Base-by-base conservation (phyloP, 306 rosid genomes). In the Betula pendula region DNA sequence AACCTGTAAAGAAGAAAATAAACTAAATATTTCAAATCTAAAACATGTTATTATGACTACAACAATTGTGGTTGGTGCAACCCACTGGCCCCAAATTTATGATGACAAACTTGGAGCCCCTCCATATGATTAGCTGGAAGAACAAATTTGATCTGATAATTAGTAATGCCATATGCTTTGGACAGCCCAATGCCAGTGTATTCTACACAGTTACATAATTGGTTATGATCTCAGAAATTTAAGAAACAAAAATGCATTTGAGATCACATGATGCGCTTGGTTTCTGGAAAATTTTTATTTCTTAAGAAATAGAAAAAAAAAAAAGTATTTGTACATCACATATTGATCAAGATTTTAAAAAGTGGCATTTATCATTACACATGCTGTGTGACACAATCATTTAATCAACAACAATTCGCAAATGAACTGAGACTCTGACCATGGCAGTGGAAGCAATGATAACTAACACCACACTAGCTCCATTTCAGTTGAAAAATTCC, bases 1-100 rank as follows among this genome's bases (percentile, higher is more conserved):
- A 77, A 95, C 99, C 99, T 95, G 88, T 19, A 77, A 81, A 75
- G 44, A 79, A 63, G 60, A 51, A 72, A 80, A 81, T 76, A 62
- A 16, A 40, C 79, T 65, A 83, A 51, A 84, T 55, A 22, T 69
- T 72, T 84, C 66, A 62, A 48, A 79, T 52, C 60, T 56, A 74
- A 60, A 74, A 73, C 76, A 53, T 40, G 15, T 58, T 45, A 71
- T 66, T 73, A 80, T 69, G n/a, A 77, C 79, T 71, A 68, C 68
- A 51, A 66, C 27, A 27, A 80, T 9, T 15, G 24, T 65, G 70
- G 47, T 65, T 65, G 22, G 38, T 33, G 27, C 48, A 65, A 65
- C 43, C 44, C 70, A 65, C 27, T 35, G 9, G 70, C 70, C 45
- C 19, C 8, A 19, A 35, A 38, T 65, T 38, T 9, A 19, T 35